phyloP scores from a whole-genome alignment of 805 yeast genomes.

The Hanseniaspora thailandica region DNA sequence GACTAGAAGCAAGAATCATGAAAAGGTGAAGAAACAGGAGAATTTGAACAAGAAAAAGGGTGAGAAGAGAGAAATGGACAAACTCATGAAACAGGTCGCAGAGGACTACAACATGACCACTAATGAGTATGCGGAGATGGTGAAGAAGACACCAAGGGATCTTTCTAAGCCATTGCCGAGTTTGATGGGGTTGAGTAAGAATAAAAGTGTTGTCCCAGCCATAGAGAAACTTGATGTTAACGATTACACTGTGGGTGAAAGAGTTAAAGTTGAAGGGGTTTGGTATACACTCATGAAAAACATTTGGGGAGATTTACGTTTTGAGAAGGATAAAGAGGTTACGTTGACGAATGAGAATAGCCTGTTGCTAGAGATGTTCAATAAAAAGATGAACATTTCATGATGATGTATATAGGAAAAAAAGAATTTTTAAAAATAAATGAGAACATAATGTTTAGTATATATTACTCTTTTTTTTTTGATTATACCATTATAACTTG shows the following conservation, averaged over 20 bases:
- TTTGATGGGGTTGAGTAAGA: not conserved
- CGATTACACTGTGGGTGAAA: conserved; percentile 7
- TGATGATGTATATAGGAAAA: not conserved
- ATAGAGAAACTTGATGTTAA: not conserved
- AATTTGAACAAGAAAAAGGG: conserved; percentile 10
- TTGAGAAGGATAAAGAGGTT: conserved; percentile 12
- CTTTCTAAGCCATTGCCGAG: not conserved
- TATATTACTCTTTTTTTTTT: not conserved
- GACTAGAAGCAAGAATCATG: conserved; percentile 7
- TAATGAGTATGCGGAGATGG: not conserved
- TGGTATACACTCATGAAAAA: conserved; percentile 8
- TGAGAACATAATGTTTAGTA: not conserved
- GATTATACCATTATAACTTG: not conserved
- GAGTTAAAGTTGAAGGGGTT: not conserved
- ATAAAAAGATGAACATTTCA: conserved; percentile 7
- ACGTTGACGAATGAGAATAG: not conserved
- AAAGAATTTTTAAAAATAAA: too few relatives aligned
- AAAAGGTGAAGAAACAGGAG: conserved; percentile 7
- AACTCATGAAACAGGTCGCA: conserved; percentile 3
- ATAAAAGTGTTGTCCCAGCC: not conserved
- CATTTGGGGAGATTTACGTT: conserved; percentile 11
- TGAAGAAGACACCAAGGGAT: not conserved
- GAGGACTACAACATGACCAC: conserved; percentile 7
- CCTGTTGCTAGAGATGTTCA: conserved; percentile 1
- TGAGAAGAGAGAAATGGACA: conserved; percentile 1